These are phyloP conservation scores for Capsella bursapastoris DNA, from an alignment of 345 rosid species.

Conservation along the genomic window DNA sequence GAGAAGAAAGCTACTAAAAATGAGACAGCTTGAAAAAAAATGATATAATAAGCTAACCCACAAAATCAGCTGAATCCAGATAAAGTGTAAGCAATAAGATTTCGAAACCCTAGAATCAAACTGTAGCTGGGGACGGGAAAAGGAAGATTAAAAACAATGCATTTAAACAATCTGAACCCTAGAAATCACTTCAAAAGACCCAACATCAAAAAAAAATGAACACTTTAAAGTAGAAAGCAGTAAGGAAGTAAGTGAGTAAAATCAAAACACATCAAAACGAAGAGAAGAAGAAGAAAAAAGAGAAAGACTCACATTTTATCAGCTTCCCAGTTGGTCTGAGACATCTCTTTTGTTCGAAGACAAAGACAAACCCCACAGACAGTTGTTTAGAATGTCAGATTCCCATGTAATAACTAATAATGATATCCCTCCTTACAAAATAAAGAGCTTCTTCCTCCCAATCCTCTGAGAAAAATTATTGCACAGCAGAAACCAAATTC, in stretches of 20 bases:
- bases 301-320: constrained; percentile 87
- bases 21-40: background rate
- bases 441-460: constrained; percentile 43
- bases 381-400: constrained; percentile 51
- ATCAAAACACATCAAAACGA: constrained; percentile 32
- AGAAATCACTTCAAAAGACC: constrained; percentile 9
- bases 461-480: constrained; percentile 42
- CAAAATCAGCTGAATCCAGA: constrained; percentile 19
- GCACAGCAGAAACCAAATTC: constrained; percentile 36
- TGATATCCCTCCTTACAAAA: constrained; percentile 24
- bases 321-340: constrained; percentile 99
- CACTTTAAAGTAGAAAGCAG: background rate
- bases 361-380: constrained; percentile 42
- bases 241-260: background rate
- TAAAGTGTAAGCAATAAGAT: constrained; percentile 13
- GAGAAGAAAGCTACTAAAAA: constrained; percentile 25
- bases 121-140: constrained; percentile 16
- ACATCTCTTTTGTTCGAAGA: constrained; percentile 52
- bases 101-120: constrained; percentile 49
- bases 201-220: constrained; percentile 23
- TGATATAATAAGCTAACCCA: constrained; percentile 24
- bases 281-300: too few relatives aligned
- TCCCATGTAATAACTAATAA: constrained; percentile 41
- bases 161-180: constrained; percentile 38
- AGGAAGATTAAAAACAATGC: constrained; percentile 25